Base-by-base conservation (phyloP, 2,329 filamentous ascomycete genomes). In the Venturia oleaginea region DNA sequence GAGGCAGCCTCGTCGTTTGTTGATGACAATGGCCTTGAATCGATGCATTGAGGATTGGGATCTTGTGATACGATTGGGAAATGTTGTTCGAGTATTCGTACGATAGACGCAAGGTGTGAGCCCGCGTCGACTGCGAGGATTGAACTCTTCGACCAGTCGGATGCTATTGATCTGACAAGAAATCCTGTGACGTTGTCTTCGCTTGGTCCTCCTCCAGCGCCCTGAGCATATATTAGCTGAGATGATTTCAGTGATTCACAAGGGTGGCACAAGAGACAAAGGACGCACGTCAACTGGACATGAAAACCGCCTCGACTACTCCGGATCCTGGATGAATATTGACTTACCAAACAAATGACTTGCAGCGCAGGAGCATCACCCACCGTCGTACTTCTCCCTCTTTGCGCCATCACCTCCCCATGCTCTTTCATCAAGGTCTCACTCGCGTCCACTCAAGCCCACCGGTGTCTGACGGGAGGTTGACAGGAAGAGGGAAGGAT, bases 101-200 rank as follows among this genome's bases (percentile, higher is more conserved):
- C 85, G 65, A 99, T 96, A 64, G 91, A 86, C 34, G 90, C 86
- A 48, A 99, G 83, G 74, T 97, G 90, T 38, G 92, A 91, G 59
- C 94, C 94, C 11, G 92, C 92, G 78, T 99, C 94, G 62, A 99
- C 88, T n/a, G 93, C 92, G 34, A 97, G 80, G 48, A 97, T 76
- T 0, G 92, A 97, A n/a, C 55, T 24, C 70, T 87, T 89, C 60
- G 83, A 80, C 94, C 94, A 99, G 67, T 86, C 84, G 62, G 88
- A 84, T 37, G 87, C 84, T 11, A 88, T 82, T 4, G 93, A 93
- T 59, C 93, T 88, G 59, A 97, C 90, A 24, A 99, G 84, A 65
- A 97, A 86, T 2, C 92, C 91, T 0, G 93, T 97, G 30, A 91
- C 89, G 74, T 92, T 94, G 75, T 91, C 87, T 81, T 99, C 94